Base-by-base conservation (phyloP, 108 stramenopile genomes). In the Seminavis robusta region DNA sequence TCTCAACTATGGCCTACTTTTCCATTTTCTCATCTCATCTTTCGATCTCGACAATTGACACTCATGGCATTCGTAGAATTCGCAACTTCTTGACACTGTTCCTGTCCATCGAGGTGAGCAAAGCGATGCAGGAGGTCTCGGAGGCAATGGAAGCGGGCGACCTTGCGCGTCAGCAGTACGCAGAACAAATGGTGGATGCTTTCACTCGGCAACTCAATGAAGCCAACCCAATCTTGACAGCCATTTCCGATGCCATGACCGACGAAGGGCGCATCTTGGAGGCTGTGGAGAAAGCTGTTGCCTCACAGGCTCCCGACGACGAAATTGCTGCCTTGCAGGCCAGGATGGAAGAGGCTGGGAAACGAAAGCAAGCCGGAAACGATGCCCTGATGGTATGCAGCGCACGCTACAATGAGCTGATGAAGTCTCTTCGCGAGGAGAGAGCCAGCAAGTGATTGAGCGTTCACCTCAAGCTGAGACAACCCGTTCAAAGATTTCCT, bases 51-150 rank as follows among this genome's bases (percentile, higher is more conserved):
- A 4, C 3, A 8, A 26, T 51, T 17, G 52, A 19, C 32, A 50
- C 10, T 39, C 34, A 52, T 41, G 31, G 17, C 28, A 42, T 2
- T 52, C 41, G 36, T 34, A 66, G 74, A 21, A 94, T 94, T 52
- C 72, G 90, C 0, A 95, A 95, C 45, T 95, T 95, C 59, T 79
- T 92, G 49, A 88, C 83, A 4, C 73, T 92, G 10, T 94, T 95
- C 41, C 71, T 95, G 15, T 80, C 80, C 15, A 95, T 95, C 37
- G 94, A 95, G 55, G 81, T 95, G 1, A 76, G 72, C 59, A 88
- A 86, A 54, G 86, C 94, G 20, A 84, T 88, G 88, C 55, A 58
- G 8, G 85, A 77, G 32, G 88, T 81, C 15, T 56, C 81, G 11
- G 63, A 75, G 31, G 87, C 81, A 25, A 79, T 63, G 33, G 54